These are phyloP conservation scores for Elsinoe batatas DNA, from an alignment of 2,329 filamentous ascomycete species.

Conservation along the genomic window DNA sequence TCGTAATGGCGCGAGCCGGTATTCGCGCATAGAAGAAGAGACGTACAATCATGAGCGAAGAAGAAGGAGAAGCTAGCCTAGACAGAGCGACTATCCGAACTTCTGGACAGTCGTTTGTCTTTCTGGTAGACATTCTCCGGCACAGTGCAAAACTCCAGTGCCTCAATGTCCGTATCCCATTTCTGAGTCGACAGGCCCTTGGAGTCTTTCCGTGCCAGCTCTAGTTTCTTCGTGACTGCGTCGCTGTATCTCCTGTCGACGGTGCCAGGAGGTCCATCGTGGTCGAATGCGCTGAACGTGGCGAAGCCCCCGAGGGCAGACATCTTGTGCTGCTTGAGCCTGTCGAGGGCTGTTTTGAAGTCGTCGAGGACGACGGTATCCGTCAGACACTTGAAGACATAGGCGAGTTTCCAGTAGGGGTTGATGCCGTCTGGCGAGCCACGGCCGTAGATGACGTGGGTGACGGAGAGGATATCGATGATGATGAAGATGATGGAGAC, in stretches of 20 bases:
- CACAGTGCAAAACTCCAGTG: constrained; percentile 3
- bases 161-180: constrained; percentile 3
- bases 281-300: constrained; percentile 8
- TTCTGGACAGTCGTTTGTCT: background rate
- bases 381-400: constrained; percentile 58
- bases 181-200: background rate
- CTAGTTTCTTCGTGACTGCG: constrained; percentile 4
- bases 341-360: constrained; percentile 51
- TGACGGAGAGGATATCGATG: constrained; percentile 52
- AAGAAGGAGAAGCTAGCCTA: background rate
- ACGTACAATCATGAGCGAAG: background rate
- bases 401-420: constrained; percentile 55
- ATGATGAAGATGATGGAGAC: constrained; percentile 52
- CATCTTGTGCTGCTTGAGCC: constrained; percentile 37
- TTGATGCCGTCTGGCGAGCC: constrained; percentile 45
- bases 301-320: constrained; percentile 20
- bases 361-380: constrained; percentile 59
- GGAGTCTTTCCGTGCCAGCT: constrained; percentile 1
- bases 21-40: background rate
- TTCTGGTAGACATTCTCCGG: constrained; percentile 7
- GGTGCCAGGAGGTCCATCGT: background rate
- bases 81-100: background rate
- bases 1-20: background rate
- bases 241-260: constrained; percentile 8
- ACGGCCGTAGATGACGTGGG: constrained; percentile 27